A percentile compares a stretch with the other conserved stretches of the same genome.
Evolutionary conservation across 2,329 filamentous ascomycete species (phyloP).

Genomic region (Xylariaceae sp.): DNA sequence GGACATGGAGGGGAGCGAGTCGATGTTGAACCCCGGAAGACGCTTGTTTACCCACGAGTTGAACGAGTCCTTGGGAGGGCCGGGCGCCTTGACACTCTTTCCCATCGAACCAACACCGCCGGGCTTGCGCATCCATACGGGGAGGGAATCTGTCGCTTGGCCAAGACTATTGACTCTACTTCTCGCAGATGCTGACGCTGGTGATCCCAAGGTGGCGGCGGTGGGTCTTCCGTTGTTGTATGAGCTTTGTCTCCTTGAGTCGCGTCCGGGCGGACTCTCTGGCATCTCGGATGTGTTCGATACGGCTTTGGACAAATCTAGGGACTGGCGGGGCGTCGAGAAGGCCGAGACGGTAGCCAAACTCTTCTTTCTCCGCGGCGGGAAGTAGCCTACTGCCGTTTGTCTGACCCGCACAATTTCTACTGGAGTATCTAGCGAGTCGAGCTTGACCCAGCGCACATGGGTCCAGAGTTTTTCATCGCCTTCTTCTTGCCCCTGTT

Average conservation of each 20-base stretch:
- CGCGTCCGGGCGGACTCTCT: slow-evolving; percentile 29
- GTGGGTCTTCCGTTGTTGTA: slow-evolving; percentile 24
- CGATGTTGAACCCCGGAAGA: slow-evolving; percentile 71
- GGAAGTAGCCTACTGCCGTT: slow-evolving; percentile 83
- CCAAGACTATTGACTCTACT: slow-evolving; percentile 30
- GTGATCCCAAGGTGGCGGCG: slow-evolving; percentile 25
- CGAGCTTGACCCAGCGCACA: slow-evolving; percentile 82
- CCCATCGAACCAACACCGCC: slow-evolving; percentile 84
- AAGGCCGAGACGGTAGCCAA: slow-evolving; percentile 59
- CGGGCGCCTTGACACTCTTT: slow-evolving; percentile 66
- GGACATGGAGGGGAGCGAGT: slow-evolving; percentile 63
- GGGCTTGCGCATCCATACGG: slow-evolving; percentile 71
- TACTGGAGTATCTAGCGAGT: slow-evolving; percentile 63
- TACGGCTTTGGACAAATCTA: slow-evolving; percentile 51
- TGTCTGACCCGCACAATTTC: slow-evolving; percentile 84
- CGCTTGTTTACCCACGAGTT: slow-evolving; percentile 83
- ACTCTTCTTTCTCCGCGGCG: slow-evolving; percentile 84
- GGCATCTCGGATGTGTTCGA: slow-evolving; percentile 25
- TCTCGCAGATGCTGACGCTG: slow-evolving; percentile 24
- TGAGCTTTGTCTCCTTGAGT: slow-evolving; percentile 30
- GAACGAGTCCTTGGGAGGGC: slow-evolving; percentile 78
- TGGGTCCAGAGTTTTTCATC: slow-evolving; percentile 73
- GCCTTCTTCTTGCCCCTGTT: slow-evolving; percentile 40
- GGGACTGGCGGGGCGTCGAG: slow-evolving; percentile 63
- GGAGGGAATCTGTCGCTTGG: slow-evolving; percentile 27